A percentile compares a stretch with the other conserved stretches of the same genome.
phyloP scores from a whole-genome alignment of 306 rosid species.

The Glycine tomentella region DNA sequence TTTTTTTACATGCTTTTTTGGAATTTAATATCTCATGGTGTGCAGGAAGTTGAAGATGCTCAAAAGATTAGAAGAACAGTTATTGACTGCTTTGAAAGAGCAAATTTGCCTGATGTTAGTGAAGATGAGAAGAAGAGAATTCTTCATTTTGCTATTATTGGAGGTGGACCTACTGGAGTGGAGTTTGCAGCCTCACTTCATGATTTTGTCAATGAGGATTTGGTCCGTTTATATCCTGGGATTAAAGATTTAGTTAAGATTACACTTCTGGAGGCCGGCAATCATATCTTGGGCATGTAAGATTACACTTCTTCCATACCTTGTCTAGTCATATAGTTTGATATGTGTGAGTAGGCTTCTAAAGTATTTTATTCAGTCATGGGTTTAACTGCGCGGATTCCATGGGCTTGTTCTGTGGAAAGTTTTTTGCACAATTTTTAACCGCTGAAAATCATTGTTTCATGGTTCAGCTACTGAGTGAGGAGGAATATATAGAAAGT shows the following conservation, averaged over 20 bases:
- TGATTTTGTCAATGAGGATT: constrained; percentile 89
- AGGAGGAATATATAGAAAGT: neutral
- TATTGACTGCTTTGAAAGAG: constrained; percentile 93
- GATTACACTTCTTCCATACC: constrained; percentile 6
- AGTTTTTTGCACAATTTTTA: neutral
- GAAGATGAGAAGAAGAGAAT: constrained; percentile 89
- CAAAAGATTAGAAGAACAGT: constrained; percentile 92
- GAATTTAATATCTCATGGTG: constrained; percentile 5
- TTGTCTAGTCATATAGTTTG: no score
- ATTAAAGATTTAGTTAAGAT: constrained; percentile 77
- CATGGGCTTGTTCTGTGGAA: neutral
- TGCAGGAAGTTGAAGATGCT: constrained; percentile 99
- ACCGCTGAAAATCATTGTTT: constrained; percentile 12
- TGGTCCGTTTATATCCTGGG: constrained; percentile 77
- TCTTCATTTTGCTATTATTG: constrained; percentile 97
- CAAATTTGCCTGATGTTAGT: constrained; percentile 74
- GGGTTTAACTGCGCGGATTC: no score
- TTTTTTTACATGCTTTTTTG: constrained; percentile 8
- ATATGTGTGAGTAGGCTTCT: constrained; percentile 36
- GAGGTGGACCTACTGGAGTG: constrained; percentile 99
- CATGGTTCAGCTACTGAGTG: neutral
- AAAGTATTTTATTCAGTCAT: constrained; percentile 15
- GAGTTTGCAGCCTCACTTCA: constrained; percentile 98
- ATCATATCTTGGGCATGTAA: constrained; percentile 89
- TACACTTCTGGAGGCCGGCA: constrained; percentile 92